These are phyloP conservation scores for Aspergillus sclerotioniger DNA, from an alignment of 495 filamentous ascomycete species.

Conservation along the genomic window DNA sequence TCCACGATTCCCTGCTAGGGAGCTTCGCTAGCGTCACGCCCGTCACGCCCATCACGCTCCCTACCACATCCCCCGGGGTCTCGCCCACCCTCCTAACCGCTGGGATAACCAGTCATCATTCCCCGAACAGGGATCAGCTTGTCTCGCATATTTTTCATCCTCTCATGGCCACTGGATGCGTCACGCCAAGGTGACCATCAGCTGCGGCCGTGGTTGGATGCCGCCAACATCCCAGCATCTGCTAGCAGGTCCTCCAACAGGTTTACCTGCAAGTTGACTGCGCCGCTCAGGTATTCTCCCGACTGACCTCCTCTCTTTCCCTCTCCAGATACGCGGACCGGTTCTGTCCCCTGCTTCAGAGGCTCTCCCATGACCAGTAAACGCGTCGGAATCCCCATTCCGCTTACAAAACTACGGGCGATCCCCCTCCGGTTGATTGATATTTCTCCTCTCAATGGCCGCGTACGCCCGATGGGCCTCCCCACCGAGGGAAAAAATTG, in stretches of 20 bases:
- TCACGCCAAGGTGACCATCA: slow-evolving; percentile 38
- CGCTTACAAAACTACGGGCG: slow-evolving; percentile 10
- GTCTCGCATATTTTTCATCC: neutral
- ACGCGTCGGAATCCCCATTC: slow-evolving; percentile 8
- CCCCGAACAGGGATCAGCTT: neutral
- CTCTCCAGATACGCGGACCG: slow-evolving; percentile 2
- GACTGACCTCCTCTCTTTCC: slow-evolving; percentile 13
- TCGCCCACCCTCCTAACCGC: neutral
- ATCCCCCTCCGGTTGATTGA: slow-evolving; percentile 16
- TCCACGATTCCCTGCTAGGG: neutral
- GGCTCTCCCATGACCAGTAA: slow-evolving; percentile 13
- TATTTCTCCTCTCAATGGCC: neutral
- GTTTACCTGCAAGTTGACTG: slow-evolving; percentile 30
- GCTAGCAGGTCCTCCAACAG: slow-evolving; percentile 12
- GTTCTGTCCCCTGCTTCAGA: neutral
- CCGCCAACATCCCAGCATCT: slow-evolving; percentile 17
- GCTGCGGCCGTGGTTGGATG: slow-evolving; percentile 17
- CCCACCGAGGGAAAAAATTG: slow-evolving; percentile 1
- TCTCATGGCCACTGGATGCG: slow-evolving; percentile 23
- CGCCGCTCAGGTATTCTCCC: slow-evolving; percentile 27
- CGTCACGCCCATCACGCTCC: neutral
- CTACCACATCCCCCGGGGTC: neutral
- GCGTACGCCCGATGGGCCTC: neutral
- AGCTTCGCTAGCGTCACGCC: neutral
- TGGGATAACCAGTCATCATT: neutral